phyloP scores from a whole-genome alignment of 495 filamentous ascomycete species.

The Neurospora discreta region DNA sequence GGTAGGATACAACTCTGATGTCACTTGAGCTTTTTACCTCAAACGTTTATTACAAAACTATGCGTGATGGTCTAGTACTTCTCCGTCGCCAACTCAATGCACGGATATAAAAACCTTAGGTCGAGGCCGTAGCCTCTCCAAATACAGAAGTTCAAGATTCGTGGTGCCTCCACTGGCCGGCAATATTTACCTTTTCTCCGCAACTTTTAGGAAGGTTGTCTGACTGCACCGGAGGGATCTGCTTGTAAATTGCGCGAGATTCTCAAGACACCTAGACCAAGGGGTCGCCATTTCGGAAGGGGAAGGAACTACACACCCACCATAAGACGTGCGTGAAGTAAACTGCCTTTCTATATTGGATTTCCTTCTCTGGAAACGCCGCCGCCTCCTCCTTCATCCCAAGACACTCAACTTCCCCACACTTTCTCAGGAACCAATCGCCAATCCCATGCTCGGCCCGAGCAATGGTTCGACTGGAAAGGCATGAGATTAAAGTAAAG shows the following conservation, averaged over 20 bases:
- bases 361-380: not conserved
- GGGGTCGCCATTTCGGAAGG: not conserved
- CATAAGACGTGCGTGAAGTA: not conserved
- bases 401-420: constrained; percentile 15
- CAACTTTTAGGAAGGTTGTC: not conserved
- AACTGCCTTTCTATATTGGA: not conserved
- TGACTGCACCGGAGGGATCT: not conserved
- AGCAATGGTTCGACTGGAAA: constrained; percentile 15
- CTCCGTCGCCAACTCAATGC: not conserved
- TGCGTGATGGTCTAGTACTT: not conserved
- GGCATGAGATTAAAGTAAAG: constrained; percentile 18
- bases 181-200: not conserved
- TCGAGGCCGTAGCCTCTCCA: not conserved
- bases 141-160: not conserved
- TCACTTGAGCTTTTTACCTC: not conserved
- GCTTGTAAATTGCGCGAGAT: not conserved
- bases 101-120: not conserved
- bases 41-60: not conserved
- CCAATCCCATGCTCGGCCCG: constrained; percentile 20
- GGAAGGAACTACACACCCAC: not conserved
- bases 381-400: not conserved
- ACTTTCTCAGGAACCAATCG: constrained; percentile 10
- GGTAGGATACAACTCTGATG: not conserved
- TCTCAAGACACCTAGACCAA: not conserved
- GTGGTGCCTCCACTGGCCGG: not conserved